A percentile compares a stretch with the other conserved stretches of the same genome.
phyloP scores from a whole-genome alignment of 2,329 filamentous ascomycete species.

The Aureobasidium vineae region DNA sequence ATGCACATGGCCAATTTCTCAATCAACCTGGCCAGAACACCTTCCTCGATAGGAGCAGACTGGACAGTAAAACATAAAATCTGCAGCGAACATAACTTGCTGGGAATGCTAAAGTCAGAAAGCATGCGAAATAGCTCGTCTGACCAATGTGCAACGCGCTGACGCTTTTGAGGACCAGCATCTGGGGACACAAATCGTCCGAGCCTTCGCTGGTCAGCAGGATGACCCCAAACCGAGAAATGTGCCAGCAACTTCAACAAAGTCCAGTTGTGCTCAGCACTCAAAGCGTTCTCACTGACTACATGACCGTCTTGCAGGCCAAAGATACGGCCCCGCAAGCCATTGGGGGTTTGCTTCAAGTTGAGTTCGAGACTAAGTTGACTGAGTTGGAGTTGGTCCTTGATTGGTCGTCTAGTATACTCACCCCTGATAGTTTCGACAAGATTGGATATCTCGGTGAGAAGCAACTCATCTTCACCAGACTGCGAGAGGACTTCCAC shows the following conservation, averaged over 20 bases:
- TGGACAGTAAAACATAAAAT: constrained; percentile 18
- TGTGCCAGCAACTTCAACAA: constrained; percentile 43
- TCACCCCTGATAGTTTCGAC: constrained; percentile 71
- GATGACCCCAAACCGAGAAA: constrained; percentile 29
- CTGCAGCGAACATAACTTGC: constrained; percentile 12
- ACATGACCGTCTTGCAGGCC: constrained; percentile 36
- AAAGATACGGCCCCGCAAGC: constrained; percentile 35
- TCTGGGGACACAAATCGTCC: not conserved
- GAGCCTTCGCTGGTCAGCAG: not conserved
- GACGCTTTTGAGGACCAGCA: constrained; percentile 19
- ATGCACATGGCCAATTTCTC: constrained; percentile 19
- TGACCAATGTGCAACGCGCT: constrained; percentile 9
- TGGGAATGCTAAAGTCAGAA: not conserved
- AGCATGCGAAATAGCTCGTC: constrained; percentile 18
- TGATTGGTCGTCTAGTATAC: constrained; percentile 69
- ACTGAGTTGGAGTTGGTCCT: constrained; percentile 72
- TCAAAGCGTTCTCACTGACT: constrained; percentile 15
- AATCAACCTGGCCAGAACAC: not conserved
- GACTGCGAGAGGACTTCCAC: constrained; percentile 39
- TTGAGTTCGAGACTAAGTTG: constrained; percentile 55
- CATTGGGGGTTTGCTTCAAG: constrained; percentile 40
- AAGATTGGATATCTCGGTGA: constrained; percentile 59
- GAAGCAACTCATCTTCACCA: constrained; percentile 29
- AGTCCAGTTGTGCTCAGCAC: constrained; percentile 39
- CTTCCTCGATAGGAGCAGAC: constrained; percentile 9